Evolutionary conservation across 2,329 filamentous ascomycete species (phyloP), one percentile per base, ranked within the genome.

Genomic region (Aspergillus melleus): DNA sequence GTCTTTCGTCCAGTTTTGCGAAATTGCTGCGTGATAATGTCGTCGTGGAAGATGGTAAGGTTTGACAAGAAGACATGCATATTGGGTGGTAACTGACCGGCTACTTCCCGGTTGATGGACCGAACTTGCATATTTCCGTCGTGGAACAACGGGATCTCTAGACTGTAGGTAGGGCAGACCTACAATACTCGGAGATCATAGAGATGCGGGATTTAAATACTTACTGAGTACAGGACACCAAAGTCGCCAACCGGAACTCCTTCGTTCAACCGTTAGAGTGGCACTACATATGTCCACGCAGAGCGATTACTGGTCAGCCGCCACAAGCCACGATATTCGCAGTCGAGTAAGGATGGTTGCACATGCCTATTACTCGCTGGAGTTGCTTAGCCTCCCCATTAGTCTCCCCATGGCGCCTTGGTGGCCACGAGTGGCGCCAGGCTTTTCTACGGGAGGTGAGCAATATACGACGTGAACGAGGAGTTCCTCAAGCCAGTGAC

Each of bases 321-420:
- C 8, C 11, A 46, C 6, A 59, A 19, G 52, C 57, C 57, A 55
- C 57, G 52, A 55, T 44, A 46, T 22, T 22, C 49, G 4, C 14
- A 9, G 20, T 19, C 57, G 50, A 44, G 26, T 30, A 54, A 16
- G 57, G 52, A 19, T 46, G 42, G 42, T 19, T 46, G 42, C 16
- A 46, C 42, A 8, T 11, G 4, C 16, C 20, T 4, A 46, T 12
- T 19, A 46, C 3, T 46, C n/a, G n/a, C 42, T 19, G 42, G 42
- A 16, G 9, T 20, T 6, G 20, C 6, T 14, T 55, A 39, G 57
- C 32, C 46, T 53, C 46, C 26, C 46, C 32, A 19, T 46, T 55
- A 39, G 57, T 47, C 54, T 53, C 46, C 26, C 32, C 32, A 19
- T 46, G 20, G 42, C 20, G 42, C 42, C 6, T 46, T 46, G 20